Base-by-base conservation (phyloP, 192 early-diverging fungal species). In the Backusella parvicylindrica region DNA sequence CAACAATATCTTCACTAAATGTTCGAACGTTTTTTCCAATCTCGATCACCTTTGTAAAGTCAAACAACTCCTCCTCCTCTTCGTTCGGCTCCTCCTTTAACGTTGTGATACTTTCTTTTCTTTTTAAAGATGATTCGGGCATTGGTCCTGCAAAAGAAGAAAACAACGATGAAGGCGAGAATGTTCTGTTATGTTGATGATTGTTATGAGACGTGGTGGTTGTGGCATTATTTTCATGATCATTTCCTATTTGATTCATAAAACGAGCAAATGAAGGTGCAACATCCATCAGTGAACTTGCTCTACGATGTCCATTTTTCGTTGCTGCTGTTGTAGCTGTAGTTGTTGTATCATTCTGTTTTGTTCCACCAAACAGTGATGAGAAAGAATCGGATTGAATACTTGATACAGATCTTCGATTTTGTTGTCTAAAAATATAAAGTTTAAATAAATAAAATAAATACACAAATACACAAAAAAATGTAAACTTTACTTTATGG, bases 41-140 rank as follows among this genome's bases (percentile, higher is more conserved):
- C 18, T 76, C 75, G 43, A 81, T 65, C 3, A 81, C 79, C 31
- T 81, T 81, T 3, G 64, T 73, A 65, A 81, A 81, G 40, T 81
- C 79, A 64, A 81, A 81, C 15, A 72, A 21, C 6, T 80, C 78
- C 2, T 53, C n/a, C 0, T 75, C 75, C 23, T 26, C 68, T 53
- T 26, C 21, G 21, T 50, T 47, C 1, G 64, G 69, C 18, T 71
- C 70, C n/a, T 64, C 47, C 49, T 23, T 26, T 37, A 33, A 11
- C 16, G 50, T 32, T 72, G 50, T 21, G 26, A 33, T 21, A 9
- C 30, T 60, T 32, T 60, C 64, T 50, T 67, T 63, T 67, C 47
- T 32, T 21, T 37, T 60, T 28, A n/a, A 11, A 28, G 63, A 41
- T 30, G 47, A 35, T 26, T 64, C 35, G 26, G 40, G 60, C 33